Evolutionary conservation across 208 protist species (phyloP).

Genomic region (Novymonas esmeraldas): DNA sequence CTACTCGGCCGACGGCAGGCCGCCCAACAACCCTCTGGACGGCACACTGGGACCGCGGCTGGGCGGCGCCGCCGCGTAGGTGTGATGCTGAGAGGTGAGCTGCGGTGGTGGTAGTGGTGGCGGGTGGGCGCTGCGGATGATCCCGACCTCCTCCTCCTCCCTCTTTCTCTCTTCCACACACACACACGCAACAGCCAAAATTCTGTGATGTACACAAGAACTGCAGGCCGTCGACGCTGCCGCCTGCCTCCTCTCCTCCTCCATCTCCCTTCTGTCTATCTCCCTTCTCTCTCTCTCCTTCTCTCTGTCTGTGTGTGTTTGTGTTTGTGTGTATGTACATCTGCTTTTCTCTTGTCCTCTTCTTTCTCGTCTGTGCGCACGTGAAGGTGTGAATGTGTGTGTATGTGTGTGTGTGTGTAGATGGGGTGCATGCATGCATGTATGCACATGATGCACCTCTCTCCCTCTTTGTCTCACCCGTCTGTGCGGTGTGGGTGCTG

Average conservation of each 20-base stretch:
- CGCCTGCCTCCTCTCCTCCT: neutral
- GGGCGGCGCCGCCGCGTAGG: neutral
- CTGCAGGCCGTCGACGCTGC: neutral
- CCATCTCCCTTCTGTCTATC: neutral
- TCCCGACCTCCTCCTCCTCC: neutral
- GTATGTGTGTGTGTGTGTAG: too few relatives aligned
- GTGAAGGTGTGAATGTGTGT: too few relatives aligned
- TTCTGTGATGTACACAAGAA: too few relatives aligned
- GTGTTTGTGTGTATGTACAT: neutral
- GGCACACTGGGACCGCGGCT: neutral
- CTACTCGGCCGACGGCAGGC: too few relatives aligned
- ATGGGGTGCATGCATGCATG: too few relatives aligned
- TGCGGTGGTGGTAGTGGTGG: too few relatives aligned
- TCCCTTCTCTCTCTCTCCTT: neutral
- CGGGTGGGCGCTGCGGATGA: too few relatives aligned
- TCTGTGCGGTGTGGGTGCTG: too few relatives aligned
- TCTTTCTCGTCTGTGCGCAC: too few relatives aligned
- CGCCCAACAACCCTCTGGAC: slow-evolving; percentile 1
- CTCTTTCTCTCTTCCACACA: neutral
- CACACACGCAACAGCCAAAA: neutral
- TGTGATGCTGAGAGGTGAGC: too few relatives aligned
- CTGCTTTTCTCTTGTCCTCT: neutral
- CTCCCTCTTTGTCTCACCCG: too few relatives aligned
- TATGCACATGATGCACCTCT: too few relatives aligned
- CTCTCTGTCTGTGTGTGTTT: neutral